Evolutionary conservation across 352 stramenopile species (phyloP), one percentile per base, ranked within the genome.

Genomic region (Plasmopara muralis): DNA sequence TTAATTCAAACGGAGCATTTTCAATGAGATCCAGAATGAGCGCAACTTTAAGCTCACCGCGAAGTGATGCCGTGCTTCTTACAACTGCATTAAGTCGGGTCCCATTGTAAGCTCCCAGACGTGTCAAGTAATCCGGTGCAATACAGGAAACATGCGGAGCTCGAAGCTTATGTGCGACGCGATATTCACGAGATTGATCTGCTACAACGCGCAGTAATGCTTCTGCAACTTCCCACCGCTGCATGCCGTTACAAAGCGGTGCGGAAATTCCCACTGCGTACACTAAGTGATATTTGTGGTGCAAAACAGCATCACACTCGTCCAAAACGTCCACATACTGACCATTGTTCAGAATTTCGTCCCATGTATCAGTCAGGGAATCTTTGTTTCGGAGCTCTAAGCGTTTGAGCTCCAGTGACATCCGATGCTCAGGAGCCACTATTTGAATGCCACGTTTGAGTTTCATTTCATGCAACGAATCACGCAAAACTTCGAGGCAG

Each of bases 401-500:
- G 4, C 84, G 59, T 54, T 97, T 94, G 0, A 97, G 68, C 48
- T 94, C 76, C 5, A 97, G 64, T 25, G 88, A 96, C 42, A 96
- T 74, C 12, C 87, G 72, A 55, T 95, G 81, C 58, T 96, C 85
- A 0, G 87, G 84, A 28, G 89, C 69, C 29, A 97, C 64, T 15
- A 95, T 62, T 20, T 96, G 37, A 41, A 85, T 67, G 1, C 68
- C 78, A 2, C 78, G 67, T 33, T 47, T 51, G 2, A 42, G 15
- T 45, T 73, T 75, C 16, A 71, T 55, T 12, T 85, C 63, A 0
- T 67, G 33, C 0, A 90, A 18, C 0, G 15, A 30, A 31, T 87
- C 59, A 0, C 41, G 53, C 2, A 92, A 67, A 6, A 72, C 43
- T 6, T 48, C 15, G 0, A 82, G 43, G n/a, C 63, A 53, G 1